Base-by-base conservation (phyloP, 2,329 filamentous ascomycete species). In the Fusarium sp. region DNA sequence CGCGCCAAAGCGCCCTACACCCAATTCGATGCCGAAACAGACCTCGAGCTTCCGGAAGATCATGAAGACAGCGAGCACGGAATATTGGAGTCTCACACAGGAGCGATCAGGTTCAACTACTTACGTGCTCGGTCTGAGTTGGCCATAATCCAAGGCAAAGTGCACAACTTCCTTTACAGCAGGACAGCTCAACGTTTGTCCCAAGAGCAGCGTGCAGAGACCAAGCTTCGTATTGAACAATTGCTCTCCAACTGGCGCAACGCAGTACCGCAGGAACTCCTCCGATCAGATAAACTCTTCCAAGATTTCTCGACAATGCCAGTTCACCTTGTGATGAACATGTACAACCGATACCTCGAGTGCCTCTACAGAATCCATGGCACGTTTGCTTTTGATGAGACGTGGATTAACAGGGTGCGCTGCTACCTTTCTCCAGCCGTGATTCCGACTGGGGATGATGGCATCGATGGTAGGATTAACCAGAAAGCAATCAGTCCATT, bases 221-320 rank as follows among this genome's bases (percentile, higher is more conserved):
- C 53, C 9, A 45, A 20, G 12, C 0, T 13, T 2, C 53, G 53
- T 1, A 46, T 56, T 7, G 13, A 45, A 35, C 27, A 33, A 17
- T 12, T 56, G 17, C 20, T 56, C 5, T 27, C 7, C n/a, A 33
- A 35, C 17, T 46, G 53, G 39, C n/a, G 13, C 1, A 33, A 18
- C 0, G n/a, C 17, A 13, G 0, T 46, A 3, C 39, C 39, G 1
- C n/a, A 7, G 7, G 39, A 46, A 3, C 9, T 35, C 1, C 0
- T 45, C 7, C 9, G n/a, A 25, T 22, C 29, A 33, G n/a, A 46
- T 4, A 22, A 18, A 1, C 38, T 46, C 10, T 33, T 45, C 17
- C 38, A 42, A n/a, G 15, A 42, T 4, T 56, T 56, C n/a, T 45
- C n/a, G 7, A 15, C 27, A 22, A 20, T 45, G 2, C 42, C 38